Evolutionary conservation across 208 protist species (phyloP).

Genomic region (Angomonas deanei): DNA sequence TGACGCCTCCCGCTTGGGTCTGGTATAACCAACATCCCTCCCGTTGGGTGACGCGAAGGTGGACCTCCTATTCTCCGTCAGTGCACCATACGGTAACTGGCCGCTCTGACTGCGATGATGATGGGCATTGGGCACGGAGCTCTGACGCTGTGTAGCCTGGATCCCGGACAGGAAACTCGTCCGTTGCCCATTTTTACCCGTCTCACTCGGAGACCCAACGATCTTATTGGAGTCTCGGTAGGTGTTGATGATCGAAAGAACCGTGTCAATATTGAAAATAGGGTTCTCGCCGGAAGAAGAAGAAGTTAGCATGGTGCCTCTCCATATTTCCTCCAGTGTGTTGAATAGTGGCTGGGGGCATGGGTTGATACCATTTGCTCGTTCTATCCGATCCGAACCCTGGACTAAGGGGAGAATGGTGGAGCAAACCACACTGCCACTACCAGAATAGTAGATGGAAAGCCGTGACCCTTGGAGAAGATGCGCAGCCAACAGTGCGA

Average conservation of each 20-base stretch:
- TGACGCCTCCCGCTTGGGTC: background rate
- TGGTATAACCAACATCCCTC: background rate
- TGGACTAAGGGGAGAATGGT: constrained; percentile 60
- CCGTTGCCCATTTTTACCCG: background rate
- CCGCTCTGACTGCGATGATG: background rate
- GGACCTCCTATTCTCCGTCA: background rate
- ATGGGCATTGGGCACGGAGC: background rate
- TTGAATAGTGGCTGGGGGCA: constrained; percentile 63
- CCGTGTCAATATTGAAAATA: constrained; percentile 55
- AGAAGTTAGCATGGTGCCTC: constrained; percentile 21
- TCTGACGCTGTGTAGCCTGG: background rate
- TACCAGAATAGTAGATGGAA: constrained; percentile 42
- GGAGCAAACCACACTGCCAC: constrained; percentile 25
- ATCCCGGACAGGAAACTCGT: background rate
- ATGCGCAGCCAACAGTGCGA: constrained; percentile 66
- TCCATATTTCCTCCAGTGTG: constrained; percentile 75
- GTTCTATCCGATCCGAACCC: constrained; percentile 40
- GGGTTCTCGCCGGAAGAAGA: constrained; percentile 18
- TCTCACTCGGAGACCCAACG: background rate
- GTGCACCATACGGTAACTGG: background rate
- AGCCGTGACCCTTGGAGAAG: constrained; percentile 71
- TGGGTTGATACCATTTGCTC: constrained; percentile 43
- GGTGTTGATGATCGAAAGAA: constrained; percentile 67
- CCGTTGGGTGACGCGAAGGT: background rate
- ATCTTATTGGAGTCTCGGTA: constrained; percentile 36